Evolutionary conservation across 805 yeast genomes (phyloP).

Genomic region (Candida alai): DNA sequence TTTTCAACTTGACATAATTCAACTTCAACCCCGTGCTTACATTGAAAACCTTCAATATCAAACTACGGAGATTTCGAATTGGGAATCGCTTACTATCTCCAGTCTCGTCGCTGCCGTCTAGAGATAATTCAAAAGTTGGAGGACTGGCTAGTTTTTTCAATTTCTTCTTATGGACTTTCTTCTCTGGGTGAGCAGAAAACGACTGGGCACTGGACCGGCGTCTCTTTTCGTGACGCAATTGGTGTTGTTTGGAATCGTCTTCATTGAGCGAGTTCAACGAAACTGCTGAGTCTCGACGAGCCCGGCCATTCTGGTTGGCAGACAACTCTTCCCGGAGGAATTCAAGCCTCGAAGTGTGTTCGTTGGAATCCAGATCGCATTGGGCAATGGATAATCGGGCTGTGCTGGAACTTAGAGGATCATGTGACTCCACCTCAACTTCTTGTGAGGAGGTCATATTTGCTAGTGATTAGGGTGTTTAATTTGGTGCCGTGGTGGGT

Average conservation of each 20-base stretch:
- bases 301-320: conserved; percentile 1
- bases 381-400: conserved; percentile 27
- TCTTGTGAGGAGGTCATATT: too few species aligned
- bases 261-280: conserved; percentile 21
- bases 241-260: conserved; percentile 3
- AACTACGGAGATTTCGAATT: conserved; percentile 16
- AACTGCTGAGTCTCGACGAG: conserved; percentile 22
- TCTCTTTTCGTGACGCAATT: conserved; percentile 19
- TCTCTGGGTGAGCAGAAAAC: conserved; percentile 11
- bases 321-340: conserved; percentile 8
- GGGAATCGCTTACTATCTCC: conserved; percentile 13
- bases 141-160: conserved; percentile 28
- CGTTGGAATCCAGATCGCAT: too few species aligned
- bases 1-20: conserved; percentile 46
- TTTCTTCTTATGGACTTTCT: conserved; percentile 25
- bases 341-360: conserved; percentile 15
- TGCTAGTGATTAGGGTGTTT: too few species aligned
- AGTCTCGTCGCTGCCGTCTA: conserved; percentile 1
- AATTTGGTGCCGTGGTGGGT: too few species aligned
- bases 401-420: conserved; percentile 20
- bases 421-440: conserved; percentile 10
- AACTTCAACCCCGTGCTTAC: conserved; percentile 17
- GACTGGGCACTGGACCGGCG: conserved; percentile 38
- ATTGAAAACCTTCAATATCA: conserved; percentile 15
- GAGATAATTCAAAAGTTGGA: conserved; percentile 15